These are phyloP conservation scores for Knoxia roxburghii DNA, from an alignment of 257 asterid species.

Conservation along the genomic window DNA sequence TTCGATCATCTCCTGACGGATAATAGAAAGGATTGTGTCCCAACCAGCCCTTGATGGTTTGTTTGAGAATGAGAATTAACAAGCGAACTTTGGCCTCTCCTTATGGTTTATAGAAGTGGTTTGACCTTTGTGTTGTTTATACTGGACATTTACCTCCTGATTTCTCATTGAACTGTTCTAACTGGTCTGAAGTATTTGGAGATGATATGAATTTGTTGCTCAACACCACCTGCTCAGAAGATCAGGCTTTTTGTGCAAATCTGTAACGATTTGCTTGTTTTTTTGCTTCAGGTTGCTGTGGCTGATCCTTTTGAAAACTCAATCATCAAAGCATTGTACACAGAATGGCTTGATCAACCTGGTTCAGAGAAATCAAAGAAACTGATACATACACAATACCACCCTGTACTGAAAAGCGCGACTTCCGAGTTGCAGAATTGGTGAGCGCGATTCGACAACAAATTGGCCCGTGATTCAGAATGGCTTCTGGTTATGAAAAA, in stretches of 20 bases:
- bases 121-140: neutral
- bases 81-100: neutral
- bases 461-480: too few relatives aligned
- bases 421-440: conserved; percentile 88
- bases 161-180: neutral
- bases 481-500: too few relatives aligned
- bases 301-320: conserved; percentile 67
- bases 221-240: too few relatives aligned
- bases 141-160: neutral
- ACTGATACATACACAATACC: conserved; percentile 74
- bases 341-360: conserved; percentile 81
- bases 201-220: neutral
- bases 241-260: neutral
- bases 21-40: neutral
- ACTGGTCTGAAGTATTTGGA: neutral
- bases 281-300: conserved; percentile 40
- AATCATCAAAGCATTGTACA: conserved; percentile 42
- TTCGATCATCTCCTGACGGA: too few relatives aligned
- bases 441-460: conserved; percentile 25
- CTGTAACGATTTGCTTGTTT: too few relatives aligned
- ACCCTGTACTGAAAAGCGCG: conserved; percentile 68
- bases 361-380: conserved; percentile 81
- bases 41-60: neutral
- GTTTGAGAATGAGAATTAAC: neutral
- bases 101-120: neutral